Conservation (phyloP, 805 yeast genomes). For the Yarrowia phangngaensis region DNA sequence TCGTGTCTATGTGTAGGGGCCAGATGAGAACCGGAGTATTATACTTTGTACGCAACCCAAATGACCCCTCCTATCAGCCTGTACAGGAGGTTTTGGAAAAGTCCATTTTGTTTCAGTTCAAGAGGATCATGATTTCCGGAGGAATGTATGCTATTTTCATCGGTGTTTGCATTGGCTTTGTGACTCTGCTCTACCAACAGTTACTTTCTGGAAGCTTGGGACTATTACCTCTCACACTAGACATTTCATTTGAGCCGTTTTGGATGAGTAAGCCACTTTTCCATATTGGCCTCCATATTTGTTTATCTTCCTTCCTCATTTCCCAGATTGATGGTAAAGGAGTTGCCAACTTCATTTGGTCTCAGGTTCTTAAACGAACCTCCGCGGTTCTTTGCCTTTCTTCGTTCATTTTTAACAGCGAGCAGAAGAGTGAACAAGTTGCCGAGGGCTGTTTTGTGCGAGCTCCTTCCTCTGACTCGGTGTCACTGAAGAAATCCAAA, state of each 20-base stretch:
- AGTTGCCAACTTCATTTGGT: conserved; percentile 49
- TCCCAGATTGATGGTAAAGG: conserved; percentile 29
- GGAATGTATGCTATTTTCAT: conserved; percentile 59
- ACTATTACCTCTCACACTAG: conserved; percentile 35
- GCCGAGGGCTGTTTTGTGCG: conserved; percentile 80
- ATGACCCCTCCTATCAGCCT: conserved; percentile 83
- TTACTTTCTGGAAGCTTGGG: conserved; percentile 1
- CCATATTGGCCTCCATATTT: conserved; percentile 27
- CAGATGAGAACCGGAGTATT: conserved; percentile 84
- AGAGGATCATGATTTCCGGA: conserved; percentile 68
- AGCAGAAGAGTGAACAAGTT: conserved; percentile 45
- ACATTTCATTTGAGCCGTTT: conserved; percentile 27
- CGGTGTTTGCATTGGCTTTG: conserved; percentile 65
- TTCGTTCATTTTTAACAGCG: conserved; percentile 66
- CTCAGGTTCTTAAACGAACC: conserved; percentile 50
- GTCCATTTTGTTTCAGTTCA: conserved; percentile 67
- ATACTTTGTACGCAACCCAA: conserved; percentile 89
- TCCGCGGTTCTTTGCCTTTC: conserved; percentile 64
- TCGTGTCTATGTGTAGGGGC: conserved; percentile 76
- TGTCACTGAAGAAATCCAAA: conserved; percentile 55
- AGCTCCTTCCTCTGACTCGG: conserved; percentile 81
- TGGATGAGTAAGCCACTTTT: conserved; percentile 23
- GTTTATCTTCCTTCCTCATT: conserved; percentile 10
- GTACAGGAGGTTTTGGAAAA: conserved; percentile 82
- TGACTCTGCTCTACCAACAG: conserved; percentile 47